These are phyloP conservation scores for Colletotrichum somersetense DNA, from an alignment of 2,329 filamentous ascomycete genomes.

Conservation along the genomic window DNA sequence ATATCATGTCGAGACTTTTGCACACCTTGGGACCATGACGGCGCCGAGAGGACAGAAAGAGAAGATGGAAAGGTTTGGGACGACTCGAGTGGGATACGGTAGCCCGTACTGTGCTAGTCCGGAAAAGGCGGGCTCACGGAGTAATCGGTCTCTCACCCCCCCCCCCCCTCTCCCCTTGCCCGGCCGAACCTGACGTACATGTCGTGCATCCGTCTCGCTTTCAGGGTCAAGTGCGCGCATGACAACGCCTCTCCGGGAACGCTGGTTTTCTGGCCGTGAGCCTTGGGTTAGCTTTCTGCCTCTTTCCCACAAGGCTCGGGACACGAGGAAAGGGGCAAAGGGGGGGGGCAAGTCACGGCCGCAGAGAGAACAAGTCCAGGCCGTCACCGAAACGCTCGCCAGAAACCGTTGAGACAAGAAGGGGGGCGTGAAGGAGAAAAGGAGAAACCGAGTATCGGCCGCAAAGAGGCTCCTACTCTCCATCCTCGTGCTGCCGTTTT, in stretches of 20 bases:
- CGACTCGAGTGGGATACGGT: neutral
- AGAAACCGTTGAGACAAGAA: neutral
- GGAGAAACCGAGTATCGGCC: neutral
- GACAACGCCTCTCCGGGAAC: neutral
- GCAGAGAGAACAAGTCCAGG: neutral
- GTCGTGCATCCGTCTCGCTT: neutral
- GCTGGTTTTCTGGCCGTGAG: neutral
- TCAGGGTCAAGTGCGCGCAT: neutral
- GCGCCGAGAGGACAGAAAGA: neutral
- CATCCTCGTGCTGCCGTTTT: neutral
- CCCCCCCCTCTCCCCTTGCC: neutral
- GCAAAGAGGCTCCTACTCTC: neutral
- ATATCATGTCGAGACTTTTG: neutral
- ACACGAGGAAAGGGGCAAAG: neutral
- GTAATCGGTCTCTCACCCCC: neutral
- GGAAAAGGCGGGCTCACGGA: neutral
- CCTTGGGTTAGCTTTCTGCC: neutral
- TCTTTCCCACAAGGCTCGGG: neutral
- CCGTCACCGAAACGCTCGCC: conserved; percentile 8
- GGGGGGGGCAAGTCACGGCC: neutral
- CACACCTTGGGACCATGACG: neutral
- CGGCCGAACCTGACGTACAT: neutral
- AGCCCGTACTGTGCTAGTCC: neutral
- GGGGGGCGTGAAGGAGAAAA: neutral
- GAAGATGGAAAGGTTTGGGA: neutral